Base-by-base conservation (phyloP, 192 early-diverging fungal genomes). In the Coemansia sp. region DNA sequence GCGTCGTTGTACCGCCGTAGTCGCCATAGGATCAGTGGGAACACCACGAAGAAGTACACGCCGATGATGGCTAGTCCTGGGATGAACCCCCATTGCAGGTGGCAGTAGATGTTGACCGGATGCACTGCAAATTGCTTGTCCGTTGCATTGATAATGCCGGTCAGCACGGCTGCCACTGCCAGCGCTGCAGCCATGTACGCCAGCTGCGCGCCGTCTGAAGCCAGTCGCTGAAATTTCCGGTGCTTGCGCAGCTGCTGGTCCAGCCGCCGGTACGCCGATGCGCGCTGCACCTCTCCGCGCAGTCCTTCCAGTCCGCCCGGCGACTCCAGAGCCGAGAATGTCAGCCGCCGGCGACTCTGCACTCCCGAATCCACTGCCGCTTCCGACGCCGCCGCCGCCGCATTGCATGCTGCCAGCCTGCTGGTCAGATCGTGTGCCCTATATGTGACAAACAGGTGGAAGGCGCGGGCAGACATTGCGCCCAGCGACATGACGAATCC, bases 1-100 rank as follows among this genome's bases (percentile, higher is more conserved):
- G 83, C 84, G 56, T 87, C 86, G 15, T 82, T 64, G 59, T 64
- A 41, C 0, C 62, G 57, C 56, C 70, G 69, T 19, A 84, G 61
- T 10, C 72, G 72, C 59, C 71, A 79, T 9, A 81, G 67, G 41
- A 86, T 61, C 9, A 75, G 29, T 0, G 86, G 86, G 17, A n/a
- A n/a, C n/a, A n/a, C n/a, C n/a, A n/a, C n/a, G n/a, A n/a, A n/a
- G n/a, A n/a, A n/a, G n/a, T n/a, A n/a, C n/a, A n/a, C n/a, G n/a
- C n/a, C n/a, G n/a, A n/a, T n/a, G n/a, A n/a, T n/a, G n/a, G n/a
- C n/a, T n/a, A n/a, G n/a, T n/a, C n/a, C n/a, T n/a, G n/a, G 61
- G 13, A 67, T n/a, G 22, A 77, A 67, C 0, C 74, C 74, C 68
- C 64, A 67, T 29, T 37, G 29, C 15, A 67, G 50, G 0, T 31